Conservation (phyloP, 1,284 basidiomycete species). For the Rhodotorula sp. region DNA sequence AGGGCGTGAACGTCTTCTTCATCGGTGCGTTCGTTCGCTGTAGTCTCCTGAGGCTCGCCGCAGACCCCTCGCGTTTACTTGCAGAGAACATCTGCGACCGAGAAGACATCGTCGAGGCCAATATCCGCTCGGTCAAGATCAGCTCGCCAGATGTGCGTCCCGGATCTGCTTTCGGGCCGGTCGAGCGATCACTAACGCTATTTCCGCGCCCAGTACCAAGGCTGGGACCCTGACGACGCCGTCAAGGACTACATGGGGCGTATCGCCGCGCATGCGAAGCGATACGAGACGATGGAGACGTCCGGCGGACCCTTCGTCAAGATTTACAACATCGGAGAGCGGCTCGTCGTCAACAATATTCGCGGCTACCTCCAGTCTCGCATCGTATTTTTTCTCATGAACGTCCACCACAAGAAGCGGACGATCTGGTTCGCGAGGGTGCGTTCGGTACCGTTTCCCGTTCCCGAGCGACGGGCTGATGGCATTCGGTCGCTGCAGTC, state of each 20-base stretch:
- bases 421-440: slow-evolving; percentile 93
- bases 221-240: slow-evolving; percentile 88
- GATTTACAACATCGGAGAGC: slow-evolving; percentile 93
- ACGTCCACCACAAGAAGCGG: slow-evolving; percentile 90
- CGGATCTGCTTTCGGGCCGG: background rate
- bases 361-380: slow-evolving; percentile 81
- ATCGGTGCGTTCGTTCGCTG: slow-evolving; percentile 62
- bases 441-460: slow-evolving; percentile 46
- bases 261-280: slow-evolving; percentile 81
- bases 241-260: slow-evolving; percentile 86
- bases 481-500: slow-evolving; percentile 55
- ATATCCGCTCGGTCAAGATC: slow-evolving; percentile 95
- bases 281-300: slow-evolving; percentile 79
- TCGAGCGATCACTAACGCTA: background rate
- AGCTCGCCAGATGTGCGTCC: slow-evolving; percentile 86
- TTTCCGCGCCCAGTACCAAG: slow-evolving; percentile 65
- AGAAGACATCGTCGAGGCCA: slow-evolving; percentile 80
- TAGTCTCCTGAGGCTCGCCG: too few species aligned
- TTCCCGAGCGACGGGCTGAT: slow-evolving; percentile 43
- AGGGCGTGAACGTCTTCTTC: slow-evolving; percentile 85
- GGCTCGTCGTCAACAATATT: slow-evolving; percentile 81
- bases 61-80: background rate
- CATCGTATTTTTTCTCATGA: slow-evolving; percentile 68
- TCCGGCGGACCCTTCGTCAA: slow-evolving; percentile 83
- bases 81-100: slow-evolving; percentile 59